These are phyloP conservation scores for Neurospora sp. DNA, from an alignment of 2,329 filamentous ascomycete species.

Conservation along the genomic window DNA sequence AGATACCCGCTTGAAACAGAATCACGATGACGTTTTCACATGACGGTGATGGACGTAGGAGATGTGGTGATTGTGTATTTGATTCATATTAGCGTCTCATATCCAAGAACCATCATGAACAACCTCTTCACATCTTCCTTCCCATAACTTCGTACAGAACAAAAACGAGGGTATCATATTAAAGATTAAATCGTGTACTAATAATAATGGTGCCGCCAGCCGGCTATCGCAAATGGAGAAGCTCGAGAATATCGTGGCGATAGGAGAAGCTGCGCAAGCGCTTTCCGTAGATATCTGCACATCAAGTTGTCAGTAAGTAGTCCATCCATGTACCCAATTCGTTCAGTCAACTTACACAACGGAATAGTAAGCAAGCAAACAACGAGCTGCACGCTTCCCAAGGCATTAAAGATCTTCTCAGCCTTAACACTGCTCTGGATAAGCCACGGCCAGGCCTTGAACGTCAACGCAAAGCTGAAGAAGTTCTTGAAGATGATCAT, in stretches of 20 bases:
- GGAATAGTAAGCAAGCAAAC: slow-evolving; percentile 68
- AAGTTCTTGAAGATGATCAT: slow-evolving; percentile 92
- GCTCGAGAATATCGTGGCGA: slow-evolving; percentile 59
- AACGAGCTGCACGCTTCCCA: slow-evolving; percentile 68
- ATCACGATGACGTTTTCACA: background rate
- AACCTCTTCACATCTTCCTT: background rate
- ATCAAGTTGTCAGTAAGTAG: background rate
- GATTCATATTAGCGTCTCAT: background rate
- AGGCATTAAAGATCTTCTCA: slow-evolving; percentile 50
- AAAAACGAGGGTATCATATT: background rate
- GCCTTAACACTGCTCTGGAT: slow-evolving; percentile 49
- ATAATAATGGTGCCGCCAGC: background rate
- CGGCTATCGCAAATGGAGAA: slow-evolving; percentile 26
- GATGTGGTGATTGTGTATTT: background rate
- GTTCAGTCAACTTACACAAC: slow-evolving; percentile 53
- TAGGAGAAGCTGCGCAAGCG: slow-evolving; percentile 65
- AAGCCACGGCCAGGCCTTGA: slow-evolving; percentile 77
- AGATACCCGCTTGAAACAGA: background rate
- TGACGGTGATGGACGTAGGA: background rate
- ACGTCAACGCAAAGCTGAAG: slow-evolving; percentile 80
- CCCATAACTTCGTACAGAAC: background rate
- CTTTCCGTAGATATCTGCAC: slow-evolving; percentile 67
- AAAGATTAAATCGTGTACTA: background rate
- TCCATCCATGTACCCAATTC: background rate
- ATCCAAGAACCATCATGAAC: background rate